Percentiles rank a stretch among this genome's conserved stretches.
phyloP scores from a whole-genome alignment of 805 yeast genomes.

The Candida manassasensis region DNA sequence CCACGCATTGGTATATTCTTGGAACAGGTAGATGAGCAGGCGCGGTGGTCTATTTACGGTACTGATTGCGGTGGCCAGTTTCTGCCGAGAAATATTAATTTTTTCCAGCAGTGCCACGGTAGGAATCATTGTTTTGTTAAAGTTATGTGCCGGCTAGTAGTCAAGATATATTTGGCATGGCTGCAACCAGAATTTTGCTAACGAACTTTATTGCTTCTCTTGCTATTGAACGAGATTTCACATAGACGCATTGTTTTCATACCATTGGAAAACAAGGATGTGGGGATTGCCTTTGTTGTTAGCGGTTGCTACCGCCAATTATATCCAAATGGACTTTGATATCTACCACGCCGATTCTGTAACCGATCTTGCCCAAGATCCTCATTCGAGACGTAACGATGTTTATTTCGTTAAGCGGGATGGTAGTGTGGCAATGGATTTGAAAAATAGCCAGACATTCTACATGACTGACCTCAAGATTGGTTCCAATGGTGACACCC shows the following conservation, averaged over 20 bases:
- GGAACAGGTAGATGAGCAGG: too few relatives aligned
- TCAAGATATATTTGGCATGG: neutral
- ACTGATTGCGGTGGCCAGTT: too few relatives aligned
- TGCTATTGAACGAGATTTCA: neutral
- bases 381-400: neutral
- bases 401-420: slow-evolving; percentile 13
- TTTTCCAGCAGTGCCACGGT: too few relatives aligned
- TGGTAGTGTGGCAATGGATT: slow-evolving; percentile 15
- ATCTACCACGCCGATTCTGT: neutral
- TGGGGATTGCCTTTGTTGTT: slow-evolving; percentile 1
- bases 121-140: too few relatives aligned
- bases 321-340: neutral
- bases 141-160: too few relatives aligned
- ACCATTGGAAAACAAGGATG: neutral
- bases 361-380: neutral
- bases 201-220: neutral
- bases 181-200: neutral
- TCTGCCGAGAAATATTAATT: too few relatives aligned
- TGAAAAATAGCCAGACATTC: slow-evolving; percentile 24
- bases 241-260: neutral
- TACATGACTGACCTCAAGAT: slow-evolving; percentile 23
- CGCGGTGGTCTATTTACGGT: too few relatives aligned
- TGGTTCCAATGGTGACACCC: slow-evolving; percentile 27
- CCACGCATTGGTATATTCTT: too few relatives aligned
- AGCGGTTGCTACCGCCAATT: neutral